A percentile compares a stretch with the other conserved stretches of the same genome.
phyloP scores from a whole-genome alignment of 495 filamentous ascomycete genomes.

The Aspergillus nidulans region DNA sequence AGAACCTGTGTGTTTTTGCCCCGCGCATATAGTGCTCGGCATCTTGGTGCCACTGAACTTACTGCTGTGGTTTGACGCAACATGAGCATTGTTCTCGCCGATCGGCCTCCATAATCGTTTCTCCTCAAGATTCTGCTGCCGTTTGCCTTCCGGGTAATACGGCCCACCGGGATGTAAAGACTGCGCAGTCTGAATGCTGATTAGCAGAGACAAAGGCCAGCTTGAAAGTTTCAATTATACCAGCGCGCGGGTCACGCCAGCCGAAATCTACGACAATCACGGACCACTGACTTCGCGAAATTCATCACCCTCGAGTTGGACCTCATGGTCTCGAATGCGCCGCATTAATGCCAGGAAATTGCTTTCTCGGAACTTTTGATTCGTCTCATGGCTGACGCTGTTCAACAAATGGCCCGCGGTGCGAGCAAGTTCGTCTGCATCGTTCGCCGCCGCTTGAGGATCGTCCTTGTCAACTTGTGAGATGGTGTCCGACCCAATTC shows the following conservation, averaged over 20 bases:
- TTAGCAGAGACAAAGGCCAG: constrained; percentile 36
- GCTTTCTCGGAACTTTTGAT: constrained; percentile 71
- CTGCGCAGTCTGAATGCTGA: constrained; percentile 35
- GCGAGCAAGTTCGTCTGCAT: constrained; percentile 63
- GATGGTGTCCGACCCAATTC: constrained; percentile 52
- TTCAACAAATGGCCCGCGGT: constrained; percentile 70
- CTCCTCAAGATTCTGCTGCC: constrained; percentile 6
- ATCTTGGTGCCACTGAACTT: constrained; percentile 9
- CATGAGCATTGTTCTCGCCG: constrained; percentile 5
- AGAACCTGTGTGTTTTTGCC: not conserved
- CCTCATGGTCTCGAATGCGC: constrained; percentile 50
- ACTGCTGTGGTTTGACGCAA: constrained; percentile 11
- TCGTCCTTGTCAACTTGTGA: constrained; percentile 28
- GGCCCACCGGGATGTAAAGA: constrained; percentile 49
- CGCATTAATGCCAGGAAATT: constrained; percentile 76
- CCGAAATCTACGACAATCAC: constrained; percentile 37
- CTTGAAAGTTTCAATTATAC: constrained; percentile 31
- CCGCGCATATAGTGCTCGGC: constrained; percentile 1
- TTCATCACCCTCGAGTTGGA: constrained; percentile 49
- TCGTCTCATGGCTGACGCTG: constrained; percentile 62
- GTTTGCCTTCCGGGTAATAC: constrained; percentile 39
- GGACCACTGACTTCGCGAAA: constrained; percentile 53
- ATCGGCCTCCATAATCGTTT: not conserved
- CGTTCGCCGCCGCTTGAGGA: constrained; percentile 23
- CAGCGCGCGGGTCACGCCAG: constrained; percentile 35